A percentile compares a stretch with the other conserved stretches of the same genome.
Evolutionary conservation across 441 rosid species (phyloP).

Genomic region (Pelargonium myrrhifolium): DNA sequence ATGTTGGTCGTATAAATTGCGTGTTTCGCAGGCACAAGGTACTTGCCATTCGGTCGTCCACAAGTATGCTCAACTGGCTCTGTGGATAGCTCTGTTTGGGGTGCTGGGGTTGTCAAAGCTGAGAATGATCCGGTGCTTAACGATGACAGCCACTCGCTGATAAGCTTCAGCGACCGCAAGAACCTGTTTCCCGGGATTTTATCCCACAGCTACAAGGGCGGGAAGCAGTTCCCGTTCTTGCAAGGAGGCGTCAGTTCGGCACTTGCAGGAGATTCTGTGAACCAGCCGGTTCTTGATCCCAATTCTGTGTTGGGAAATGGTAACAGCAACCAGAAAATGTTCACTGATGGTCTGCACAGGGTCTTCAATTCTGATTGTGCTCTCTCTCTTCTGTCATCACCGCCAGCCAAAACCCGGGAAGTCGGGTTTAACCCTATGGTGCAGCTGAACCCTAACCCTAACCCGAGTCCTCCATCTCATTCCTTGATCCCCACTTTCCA

Average conservation of each 20-base stretch:
- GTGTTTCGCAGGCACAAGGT: slow-evolving; percentile 35
- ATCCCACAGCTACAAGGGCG: slow-evolving; percentile 28
- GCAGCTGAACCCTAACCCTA: slow-evolving; percentile 22
- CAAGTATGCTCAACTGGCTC: slow-evolving; percentile 31
- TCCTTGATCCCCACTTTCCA: slow-evolving; percentile 27
- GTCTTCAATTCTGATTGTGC: slow-evolving; percentile 38
- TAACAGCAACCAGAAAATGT: slow-evolving; percentile 31
- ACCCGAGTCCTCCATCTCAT: slow-evolving; percentile 26
- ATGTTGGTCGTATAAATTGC: neutral
- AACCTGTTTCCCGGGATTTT: slow-evolving; percentile 27
- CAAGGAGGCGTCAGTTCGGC: slow-evolving; percentile 28
- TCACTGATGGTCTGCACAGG: slow-evolving; percentile 25
- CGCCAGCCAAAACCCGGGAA: slow-evolving; percentile 31
- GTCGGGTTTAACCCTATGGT: slow-evolving; percentile 34
- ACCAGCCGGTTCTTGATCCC: slow-evolving; percentile 24
- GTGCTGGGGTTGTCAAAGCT: slow-evolving; percentile 25
- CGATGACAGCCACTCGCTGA: slow-evolving; percentile 14
- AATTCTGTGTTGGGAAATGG: slow-evolving; percentile 20
- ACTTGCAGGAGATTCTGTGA: slow-evolving; percentile 26
- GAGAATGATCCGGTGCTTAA: slow-evolving; percentile 30
- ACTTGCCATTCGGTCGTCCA: slow-evolving; percentile 35
- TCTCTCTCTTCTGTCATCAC: slow-evolving; percentile 94
- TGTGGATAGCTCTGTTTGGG: slow-evolving; percentile 33
- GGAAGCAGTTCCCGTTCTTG: slow-evolving; percentile 37
- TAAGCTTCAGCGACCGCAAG: slow-evolving; percentile 31